Conservation (phyloP, 176 grass and related monocot genomes). For the Rhynchospora tenuis region DNA sequence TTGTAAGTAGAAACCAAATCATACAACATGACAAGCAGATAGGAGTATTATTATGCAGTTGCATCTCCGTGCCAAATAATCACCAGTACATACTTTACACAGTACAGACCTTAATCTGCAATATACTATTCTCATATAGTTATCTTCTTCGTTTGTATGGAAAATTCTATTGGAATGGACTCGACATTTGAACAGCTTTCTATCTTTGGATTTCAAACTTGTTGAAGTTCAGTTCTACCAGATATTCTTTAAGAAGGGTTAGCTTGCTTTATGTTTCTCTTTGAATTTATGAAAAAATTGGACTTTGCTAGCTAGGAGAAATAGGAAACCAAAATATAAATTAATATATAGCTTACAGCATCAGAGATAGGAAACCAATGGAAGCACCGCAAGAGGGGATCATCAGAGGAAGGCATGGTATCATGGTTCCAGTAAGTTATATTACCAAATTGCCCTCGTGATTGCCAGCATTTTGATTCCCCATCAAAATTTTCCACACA, state of each 20-base stretch:
- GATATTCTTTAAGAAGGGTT: too few relatives aligned
- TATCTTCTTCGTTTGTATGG: too few relatives aligned
- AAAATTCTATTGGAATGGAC: too few relatives aligned
- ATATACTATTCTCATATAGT: neutral
- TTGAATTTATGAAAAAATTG: neutral
- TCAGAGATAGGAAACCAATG: constrained; percentile 78
- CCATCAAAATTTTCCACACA: constrained; percentile 26
- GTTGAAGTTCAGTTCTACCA: too few relatives aligned
- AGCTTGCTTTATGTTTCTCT: neutral
- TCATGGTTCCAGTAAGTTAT: constrained; percentile 96
- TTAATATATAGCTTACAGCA: constrained; percentile 70
- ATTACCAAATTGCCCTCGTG: constrained; percentile 59
- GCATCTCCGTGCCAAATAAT: neutral
- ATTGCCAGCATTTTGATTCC: constrained; percentile 50
- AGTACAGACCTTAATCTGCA: neutral
- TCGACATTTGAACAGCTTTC: too few relatives aligned
- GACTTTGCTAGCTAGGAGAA: neutral
- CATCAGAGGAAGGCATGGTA: constrained; percentile 63
- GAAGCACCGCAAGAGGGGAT: constrained; percentile 69
- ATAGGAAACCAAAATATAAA: neutral
- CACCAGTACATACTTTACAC: constrained; percentile 1
- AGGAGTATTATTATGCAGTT: neutral
- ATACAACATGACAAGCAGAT: neutral
- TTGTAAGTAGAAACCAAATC: neutral
- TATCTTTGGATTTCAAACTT: too few relatives aligned